Percentiles rank a stretch among this genome's conserved stretches.
phyloP scores from a whole-genome alignment of 73 alveolate species.

The Uronychia binucleata region DNA sequence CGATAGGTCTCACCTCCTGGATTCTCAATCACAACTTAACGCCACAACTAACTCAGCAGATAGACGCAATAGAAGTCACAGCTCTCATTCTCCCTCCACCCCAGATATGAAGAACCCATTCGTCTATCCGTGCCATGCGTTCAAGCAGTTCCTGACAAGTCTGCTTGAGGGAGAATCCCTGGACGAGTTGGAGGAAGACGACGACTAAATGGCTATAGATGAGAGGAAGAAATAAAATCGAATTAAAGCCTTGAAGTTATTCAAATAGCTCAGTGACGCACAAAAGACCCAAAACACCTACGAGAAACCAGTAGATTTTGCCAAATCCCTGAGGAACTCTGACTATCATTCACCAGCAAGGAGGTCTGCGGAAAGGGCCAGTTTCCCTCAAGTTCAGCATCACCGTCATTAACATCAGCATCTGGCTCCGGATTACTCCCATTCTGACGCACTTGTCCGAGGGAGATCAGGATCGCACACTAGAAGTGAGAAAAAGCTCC shows the following conservation, averaged over 20 bases:
- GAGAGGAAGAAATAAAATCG: background rate
- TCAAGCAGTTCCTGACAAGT: background rate
- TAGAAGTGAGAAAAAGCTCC: too few relatives aligned
- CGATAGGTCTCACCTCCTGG: background rate
- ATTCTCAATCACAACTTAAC: background rate
- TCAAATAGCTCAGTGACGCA: background rate
- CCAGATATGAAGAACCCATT: background rate
- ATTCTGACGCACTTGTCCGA: too few relatives aligned
- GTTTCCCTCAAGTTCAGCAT: too few relatives aligned
- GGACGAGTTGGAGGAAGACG: background rate
- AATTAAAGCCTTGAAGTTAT: background rate
- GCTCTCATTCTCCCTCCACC: background rate
- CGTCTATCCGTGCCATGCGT: background rate
- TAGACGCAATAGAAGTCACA: background rate
- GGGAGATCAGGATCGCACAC: too few relatives aligned
- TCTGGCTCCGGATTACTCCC: too few relatives aligned
- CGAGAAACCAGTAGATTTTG: too few relatives aligned
- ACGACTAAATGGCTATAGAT: background rate
- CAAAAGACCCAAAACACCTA: background rate
- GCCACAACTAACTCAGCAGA: background rate
- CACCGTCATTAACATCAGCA: too few relatives aligned
- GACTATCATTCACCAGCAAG: too few relatives aligned
- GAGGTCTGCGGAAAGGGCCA: too few relatives aligned
- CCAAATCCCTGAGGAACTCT: too few relatives aligned
- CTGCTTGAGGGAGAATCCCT: background rate